phyloP scores from a whole-genome alignment of 73 alveolate genomes.

The Blepharisma stoltei region DNA sequence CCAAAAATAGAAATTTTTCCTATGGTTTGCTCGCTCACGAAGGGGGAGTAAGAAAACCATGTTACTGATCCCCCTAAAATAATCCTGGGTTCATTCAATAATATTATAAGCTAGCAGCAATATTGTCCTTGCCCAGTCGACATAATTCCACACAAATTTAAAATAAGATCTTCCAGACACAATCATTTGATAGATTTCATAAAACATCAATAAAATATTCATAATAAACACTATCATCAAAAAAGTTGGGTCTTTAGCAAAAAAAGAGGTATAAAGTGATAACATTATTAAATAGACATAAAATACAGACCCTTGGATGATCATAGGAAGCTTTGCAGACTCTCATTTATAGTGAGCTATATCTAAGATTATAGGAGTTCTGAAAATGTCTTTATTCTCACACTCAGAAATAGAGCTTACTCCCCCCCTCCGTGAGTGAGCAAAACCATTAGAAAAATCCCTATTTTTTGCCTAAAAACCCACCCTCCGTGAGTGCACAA shows the following conservation, averaged over 20 bases:
- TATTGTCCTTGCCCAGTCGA: constrained; percentile 10
- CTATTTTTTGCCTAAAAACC: too few species aligned
- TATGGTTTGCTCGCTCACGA: too few species aligned
- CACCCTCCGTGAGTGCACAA: too few species aligned
- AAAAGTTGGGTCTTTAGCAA: background rate
- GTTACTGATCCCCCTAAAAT: too few species aligned
- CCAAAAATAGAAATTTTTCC: too few species aligned
- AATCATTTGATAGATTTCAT: constrained; percentile 21
- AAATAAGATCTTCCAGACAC: background rate
- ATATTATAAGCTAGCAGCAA: background rate
- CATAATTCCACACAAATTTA: background rate
- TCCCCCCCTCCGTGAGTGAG: too few species aligned
- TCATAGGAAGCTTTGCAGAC: constrained; percentile 12
- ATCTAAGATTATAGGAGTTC: background rate
- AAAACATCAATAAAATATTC: constrained; percentile 6
- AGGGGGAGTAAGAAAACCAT: too few species aligned
- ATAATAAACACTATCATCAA: background rate
- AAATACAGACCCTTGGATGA: background rate
- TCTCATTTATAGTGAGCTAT: constrained; percentile 20
- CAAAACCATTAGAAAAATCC: too few species aligned
- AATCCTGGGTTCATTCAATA: background rate
- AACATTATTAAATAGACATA: background rate
- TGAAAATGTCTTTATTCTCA: background rate
- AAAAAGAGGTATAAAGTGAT: background rate
- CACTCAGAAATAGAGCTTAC: background rate